These are phyloP conservation scores for Dryas octopetala DNA, from an alignment of 306 rosid genomes.

Conservation along the genomic window DNA sequence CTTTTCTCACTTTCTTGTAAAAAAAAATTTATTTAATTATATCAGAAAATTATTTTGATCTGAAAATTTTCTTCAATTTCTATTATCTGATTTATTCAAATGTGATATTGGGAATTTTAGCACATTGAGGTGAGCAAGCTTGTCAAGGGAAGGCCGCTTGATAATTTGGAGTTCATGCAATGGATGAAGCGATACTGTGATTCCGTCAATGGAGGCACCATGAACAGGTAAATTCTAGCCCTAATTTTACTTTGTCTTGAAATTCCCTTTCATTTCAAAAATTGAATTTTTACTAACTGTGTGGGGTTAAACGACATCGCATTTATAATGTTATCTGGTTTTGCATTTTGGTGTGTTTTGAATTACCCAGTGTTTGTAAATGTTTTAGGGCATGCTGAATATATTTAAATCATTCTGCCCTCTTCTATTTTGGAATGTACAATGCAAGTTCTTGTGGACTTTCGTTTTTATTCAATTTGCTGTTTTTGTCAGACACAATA, in stretches of 20 bases:
- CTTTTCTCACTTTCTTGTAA: not conserved
- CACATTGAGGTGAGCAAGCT: slow-evolving; percentile 90
- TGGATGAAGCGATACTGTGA: slow-evolving; percentile 97
- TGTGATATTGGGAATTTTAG: slow-evolving; percentile 29
- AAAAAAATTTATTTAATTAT: not conserved
- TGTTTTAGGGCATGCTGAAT: not conserved
- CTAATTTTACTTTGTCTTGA: not conserved
- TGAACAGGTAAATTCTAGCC: slow-evolving; percentile 36
- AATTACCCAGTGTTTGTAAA: not conserved
- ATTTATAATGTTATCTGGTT: not conserved
- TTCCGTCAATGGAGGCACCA: slow-evolving; percentile 59
- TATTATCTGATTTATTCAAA: not conserved
- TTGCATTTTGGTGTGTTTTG: not conserved
- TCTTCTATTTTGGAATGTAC: not conserved
- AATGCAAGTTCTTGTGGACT: not conserved
- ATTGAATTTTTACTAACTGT: not conserved
- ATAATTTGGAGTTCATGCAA: slow-evolving; percentile 94
- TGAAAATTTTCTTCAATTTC: not conserved
- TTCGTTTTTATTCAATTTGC: not conserved
- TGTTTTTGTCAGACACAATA: not conserved
- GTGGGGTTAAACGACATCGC: not conserved
- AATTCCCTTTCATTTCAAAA: not conserved
- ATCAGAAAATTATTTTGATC: not conserved
- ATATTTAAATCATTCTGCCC: not conserved
- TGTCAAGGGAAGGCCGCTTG: slow-evolving; percentile 89